Conservation (phyloP, 345 rosid genomes). For the Citrus sp. region DNA sequence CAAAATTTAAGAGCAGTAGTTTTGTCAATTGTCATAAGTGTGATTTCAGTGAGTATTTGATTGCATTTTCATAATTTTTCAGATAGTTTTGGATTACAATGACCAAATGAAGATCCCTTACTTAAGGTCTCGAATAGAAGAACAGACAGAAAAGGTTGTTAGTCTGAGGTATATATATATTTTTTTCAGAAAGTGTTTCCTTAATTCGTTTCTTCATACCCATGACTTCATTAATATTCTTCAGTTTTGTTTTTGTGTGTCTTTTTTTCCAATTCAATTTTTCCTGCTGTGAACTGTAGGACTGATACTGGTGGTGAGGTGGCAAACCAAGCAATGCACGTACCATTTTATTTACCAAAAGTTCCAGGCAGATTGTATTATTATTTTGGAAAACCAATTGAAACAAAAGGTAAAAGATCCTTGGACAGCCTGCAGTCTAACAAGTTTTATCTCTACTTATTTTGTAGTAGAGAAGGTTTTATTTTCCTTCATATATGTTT, state of each 20-base stretch:
- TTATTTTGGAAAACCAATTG: constrained; percentile 52
- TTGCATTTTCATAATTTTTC: constrained; percentile 8
- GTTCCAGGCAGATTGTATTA: constrained; percentile 48
- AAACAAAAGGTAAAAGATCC: constrained; percentile 29
- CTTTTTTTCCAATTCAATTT: not conserved
- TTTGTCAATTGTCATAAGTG: too few relatives aligned
- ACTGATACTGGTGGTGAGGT: constrained; percentile 35
- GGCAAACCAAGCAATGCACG: constrained; percentile 31
- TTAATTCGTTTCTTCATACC: not conserved
- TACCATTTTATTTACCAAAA: constrained; percentile 38
- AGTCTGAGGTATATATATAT: constrained; percentile 28
- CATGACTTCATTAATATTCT: not conserved
- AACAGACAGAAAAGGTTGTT: not conserved
- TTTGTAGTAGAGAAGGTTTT: too few relatives aligned
- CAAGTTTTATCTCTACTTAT: too few relatives aligned
- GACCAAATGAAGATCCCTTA: constrained; percentile 47
- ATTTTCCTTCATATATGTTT: too few relatives aligned
- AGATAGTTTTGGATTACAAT: constrained; percentile 43
- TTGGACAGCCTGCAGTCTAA: too few relatives aligned
- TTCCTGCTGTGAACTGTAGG: constrained; percentile 17
- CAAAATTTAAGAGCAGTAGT: too few relatives aligned
- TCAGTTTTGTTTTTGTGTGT: too few relatives aligned
- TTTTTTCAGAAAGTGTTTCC: not conserved
- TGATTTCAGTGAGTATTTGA: not conserved
- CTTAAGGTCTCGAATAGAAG: constrained; percentile 25